Evolutionary conservation across 192 early-diverging fungal genomes (phyloP).

Genomic region (Dimargaris verticillata): DNA sequence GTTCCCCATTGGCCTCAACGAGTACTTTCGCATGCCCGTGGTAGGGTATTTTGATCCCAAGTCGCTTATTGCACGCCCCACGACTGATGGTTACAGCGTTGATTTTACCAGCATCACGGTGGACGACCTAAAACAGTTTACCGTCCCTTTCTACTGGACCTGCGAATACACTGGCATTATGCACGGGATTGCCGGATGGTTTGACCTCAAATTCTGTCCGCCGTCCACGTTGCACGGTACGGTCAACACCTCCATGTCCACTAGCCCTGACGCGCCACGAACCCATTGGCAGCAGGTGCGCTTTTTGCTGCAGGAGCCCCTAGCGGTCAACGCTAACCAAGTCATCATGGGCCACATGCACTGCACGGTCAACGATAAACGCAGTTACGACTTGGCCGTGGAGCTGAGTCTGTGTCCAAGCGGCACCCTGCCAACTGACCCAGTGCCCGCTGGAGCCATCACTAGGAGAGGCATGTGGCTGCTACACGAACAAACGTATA

Average conservation of each 20-base stretch:
- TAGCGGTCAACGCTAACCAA: slow-evolving; percentile 88
- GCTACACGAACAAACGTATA: slow-evolving; percentile 83
- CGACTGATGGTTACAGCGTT: slow-evolving; percentile 37
- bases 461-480: slow-evolving; percentile 62
- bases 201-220: slow-evolving; percentile 72
- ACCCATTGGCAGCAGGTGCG: slow-evolving; percentile 99
- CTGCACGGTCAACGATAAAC: slow-evolving; percentile 74
- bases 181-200: slow-evolving; percentile 95
- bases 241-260: slow-evolving; percentile 66
- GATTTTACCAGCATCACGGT: slow-evolving; percentile 75
- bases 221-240: slow-evolving; percentile 16
- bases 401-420: slow-evolving; percentile 31
- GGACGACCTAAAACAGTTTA: slow-evolving; percentile 63
- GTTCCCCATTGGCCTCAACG: slow-evolving; percentile 67
- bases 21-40: slow-evolving; percentile 65
- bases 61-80: slow-evolving; percentile 38
- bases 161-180: slow-evolving; percentile 74
- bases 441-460: slow-evolving; percentile 18
- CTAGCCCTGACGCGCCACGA: slow-evolving; percentile 62
- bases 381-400: slow-evolving; percentile 74
- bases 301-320: slow-evolving; percentile 79
- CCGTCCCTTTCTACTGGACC: slow-evolving; percentile 69
- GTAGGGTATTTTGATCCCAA: slow-evolving; percentile 84
- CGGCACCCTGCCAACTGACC: slow-evolving; percentile 22
- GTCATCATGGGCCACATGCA: slow-evolving; percentile 68